Evolutionary conservation across 306 rosid species (phyloP).

Genomic region (Castanea crenata): DNA sequence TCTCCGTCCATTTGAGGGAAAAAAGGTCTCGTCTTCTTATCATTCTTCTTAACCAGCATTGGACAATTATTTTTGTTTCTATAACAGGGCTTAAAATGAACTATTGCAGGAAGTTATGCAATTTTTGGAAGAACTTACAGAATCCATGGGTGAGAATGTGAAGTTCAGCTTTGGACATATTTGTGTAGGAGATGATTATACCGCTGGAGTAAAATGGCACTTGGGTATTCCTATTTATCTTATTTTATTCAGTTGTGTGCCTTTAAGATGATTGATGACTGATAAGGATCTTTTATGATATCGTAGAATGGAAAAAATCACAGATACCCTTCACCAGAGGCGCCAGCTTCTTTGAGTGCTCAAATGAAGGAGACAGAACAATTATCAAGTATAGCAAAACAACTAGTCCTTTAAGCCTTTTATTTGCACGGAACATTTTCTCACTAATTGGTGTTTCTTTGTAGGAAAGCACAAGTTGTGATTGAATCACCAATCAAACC

Average conservation of each 20-base stretch:
- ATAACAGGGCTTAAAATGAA: background rate
- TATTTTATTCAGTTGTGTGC: background rate
- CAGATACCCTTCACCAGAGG: constrained; percentile 87
- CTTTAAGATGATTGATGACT: background rate
- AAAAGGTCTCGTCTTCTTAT: constrained; percentile 40
- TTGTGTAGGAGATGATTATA: constrained; percentile 50
- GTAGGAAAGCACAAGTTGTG: constrained; percentile 66
- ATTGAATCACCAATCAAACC: constrained; percentile 89
- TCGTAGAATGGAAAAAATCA: constrained; percentile 64
- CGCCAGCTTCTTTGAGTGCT: constrained; percentile 69
- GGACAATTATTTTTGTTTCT: background rate
- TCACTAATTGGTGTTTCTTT: constrained; percentile 23
- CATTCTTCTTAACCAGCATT: background rate
- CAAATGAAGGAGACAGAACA: constrained; percentile 36
- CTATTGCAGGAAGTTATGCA: constrained; percentile 58
- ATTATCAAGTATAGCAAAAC: constrained; percentile 38
- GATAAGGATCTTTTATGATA: constrained; percentile 12
- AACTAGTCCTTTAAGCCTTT: background rate
- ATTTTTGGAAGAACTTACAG: constrained; percentile 50
- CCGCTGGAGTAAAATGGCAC: constrained; percentile 73
- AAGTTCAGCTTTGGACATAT: constrained; percentile 47
- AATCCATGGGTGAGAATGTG: constrained; percentile 70
- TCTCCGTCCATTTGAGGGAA: constrained; percentile 61
- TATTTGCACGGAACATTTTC: constrained; percentile 1
- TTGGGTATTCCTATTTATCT: constrained; percentile 43